These are phyloP conservation scores for Pleodorina starrii DNA, from an alignment of 139 green algal genomes.

Conservation along the genomic window DNA sequence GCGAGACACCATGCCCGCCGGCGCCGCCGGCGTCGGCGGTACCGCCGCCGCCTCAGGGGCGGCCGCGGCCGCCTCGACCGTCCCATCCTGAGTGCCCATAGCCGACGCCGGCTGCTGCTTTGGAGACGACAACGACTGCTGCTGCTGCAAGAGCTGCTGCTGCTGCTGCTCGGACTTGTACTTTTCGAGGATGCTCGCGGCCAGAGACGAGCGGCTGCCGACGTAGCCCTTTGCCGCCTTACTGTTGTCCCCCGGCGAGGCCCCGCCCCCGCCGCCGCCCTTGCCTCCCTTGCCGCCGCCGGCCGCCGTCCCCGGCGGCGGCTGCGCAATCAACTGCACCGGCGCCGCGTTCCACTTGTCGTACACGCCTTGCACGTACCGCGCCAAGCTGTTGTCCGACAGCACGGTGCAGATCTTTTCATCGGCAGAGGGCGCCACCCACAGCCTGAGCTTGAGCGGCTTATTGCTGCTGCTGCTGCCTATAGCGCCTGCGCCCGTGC, in stretches of 20 bases:
- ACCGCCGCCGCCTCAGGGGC: not conserved
- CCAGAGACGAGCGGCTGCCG: not conserved
- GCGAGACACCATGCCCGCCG: not conserved
- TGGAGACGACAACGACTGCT: not conserved
- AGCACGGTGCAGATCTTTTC: conserved; percentile 65
- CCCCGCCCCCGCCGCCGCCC: not conserved
- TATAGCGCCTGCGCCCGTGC: too few species aligned
- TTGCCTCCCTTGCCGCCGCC: not conserved
- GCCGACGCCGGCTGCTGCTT: not conserved
- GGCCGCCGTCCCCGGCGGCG: not conserved
- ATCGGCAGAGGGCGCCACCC: conserved; percentile 55
- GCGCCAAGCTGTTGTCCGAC: conserved; percentile 58
- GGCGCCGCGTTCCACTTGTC: conserved; percentile 66
- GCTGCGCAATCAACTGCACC: not conserved
- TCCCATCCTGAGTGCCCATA: too few species aligned
- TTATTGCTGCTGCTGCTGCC: too few species aligned
- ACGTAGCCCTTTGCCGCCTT: not conserved
- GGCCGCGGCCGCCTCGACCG: not conserved
- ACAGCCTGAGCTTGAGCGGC: conserved; percentile 24
- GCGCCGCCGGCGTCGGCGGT: not conserved
- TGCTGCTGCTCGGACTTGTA: conserved; percentile 18
- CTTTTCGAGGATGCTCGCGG: conserved; percentile 47
- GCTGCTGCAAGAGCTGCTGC: not conserved
- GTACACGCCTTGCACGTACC: conserved; percentile 61
- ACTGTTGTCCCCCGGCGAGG: not conserved